A percentile compares a stretch with the other conserved stretches of the same genome.
These are phyloP conservation scores for Drechslerella coelobrocha DNA, from an alignment of 2,329 filamentous ascomycete species.

Conservation along the genomic window DNA sequence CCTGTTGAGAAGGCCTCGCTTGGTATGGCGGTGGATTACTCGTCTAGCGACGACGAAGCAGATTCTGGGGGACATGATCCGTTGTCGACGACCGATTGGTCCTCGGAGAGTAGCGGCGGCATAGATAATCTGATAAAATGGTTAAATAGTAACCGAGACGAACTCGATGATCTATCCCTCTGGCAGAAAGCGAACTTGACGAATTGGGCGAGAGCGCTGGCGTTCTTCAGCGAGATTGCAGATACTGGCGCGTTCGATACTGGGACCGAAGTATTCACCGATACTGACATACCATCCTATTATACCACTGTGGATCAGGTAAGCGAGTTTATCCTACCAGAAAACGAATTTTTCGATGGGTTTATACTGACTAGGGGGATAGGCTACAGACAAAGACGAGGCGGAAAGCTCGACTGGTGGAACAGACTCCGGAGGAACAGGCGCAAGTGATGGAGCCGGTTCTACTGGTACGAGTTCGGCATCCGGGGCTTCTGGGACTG, in stretches of 20 bases:
- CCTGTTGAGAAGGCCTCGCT: conserved; percentile 21
- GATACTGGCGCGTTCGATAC: conserved; percentile 27
- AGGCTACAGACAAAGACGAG: conserved; percentile 17
- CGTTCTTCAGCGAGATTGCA: conserved; percentile 36
- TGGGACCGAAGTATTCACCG: conserved; percentile 15
- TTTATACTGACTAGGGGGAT: background rate
- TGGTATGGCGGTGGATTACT: background rate
- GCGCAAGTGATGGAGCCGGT: background rate
- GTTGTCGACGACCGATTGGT: conserved; percentile 16
- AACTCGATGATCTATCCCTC: conserved; percentile 6
- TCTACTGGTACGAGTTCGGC: background rate
- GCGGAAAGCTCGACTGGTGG: background rate
- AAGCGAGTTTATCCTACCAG: background rate
- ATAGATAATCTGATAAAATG: conserved; percentile 23
- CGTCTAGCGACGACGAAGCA: background rate
- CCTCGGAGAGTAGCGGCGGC: conserved; percentile 4
- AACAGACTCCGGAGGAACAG: background rate
- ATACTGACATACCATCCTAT: conserved; percentile 27
- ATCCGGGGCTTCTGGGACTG: background rate
- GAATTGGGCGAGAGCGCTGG: conserved; percentile 41
- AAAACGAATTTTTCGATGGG: background rate
- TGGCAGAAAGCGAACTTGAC: conserved; percentile 38
- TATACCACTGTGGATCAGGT: conserved; percentile 35
- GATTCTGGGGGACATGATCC: conserved; percentile 12
- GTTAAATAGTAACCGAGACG: conserved; percentile 18